These are phyloP conservation scores for Lentinus brumalis DNA, from an alignment of 768 basidiomycete genomes.

Conservation along the genomic window DNA sequence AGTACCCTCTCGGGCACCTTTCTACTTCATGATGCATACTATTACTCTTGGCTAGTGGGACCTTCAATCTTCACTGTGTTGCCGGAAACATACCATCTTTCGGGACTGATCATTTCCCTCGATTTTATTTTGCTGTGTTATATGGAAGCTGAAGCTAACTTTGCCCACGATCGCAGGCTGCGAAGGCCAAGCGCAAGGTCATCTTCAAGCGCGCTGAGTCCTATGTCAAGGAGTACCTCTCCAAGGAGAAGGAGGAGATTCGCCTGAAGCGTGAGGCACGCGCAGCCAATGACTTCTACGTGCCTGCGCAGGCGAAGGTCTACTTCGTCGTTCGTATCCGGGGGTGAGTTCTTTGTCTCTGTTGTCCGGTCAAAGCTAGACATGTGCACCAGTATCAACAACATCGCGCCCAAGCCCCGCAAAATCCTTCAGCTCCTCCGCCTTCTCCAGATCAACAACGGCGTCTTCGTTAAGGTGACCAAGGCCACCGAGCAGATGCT, in stretches of 20 bases:
- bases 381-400: constrained; percentile 82
- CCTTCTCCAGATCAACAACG: constrained; percentile 99
- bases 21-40: constrained; percentile 77
- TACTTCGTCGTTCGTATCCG: constrained; percentile 98
- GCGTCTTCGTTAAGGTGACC: constrained; percentile 97
- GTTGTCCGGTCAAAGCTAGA: constrained; percentile 1
- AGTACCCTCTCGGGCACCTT: not conserved
- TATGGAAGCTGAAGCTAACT: not conserved
- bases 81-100: constrained; percentile 95
- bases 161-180: constrained; percentile 53
- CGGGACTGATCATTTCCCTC: constrained; percentile 66
- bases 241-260: constrained; percentile 94
- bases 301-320: constrained; percentile 94
- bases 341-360: constrained; percentile 60
- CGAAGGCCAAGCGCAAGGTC: constrained; percentile 91
- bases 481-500: constrained; percentile 98
- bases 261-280: constrained; percentile 93
- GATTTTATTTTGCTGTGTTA: not conserved
- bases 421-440: constrained; percentile 99
- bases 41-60: constrained; percentile 75
- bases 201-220: constrained; percentile 99
- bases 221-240: constrained; percentile 95
- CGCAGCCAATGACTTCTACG: constrained; percentile 93
- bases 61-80: constrained; percentile 53
- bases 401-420: constrained; percentile 98